phyloP scores from a whole-genome alignment of 495 filamentous ascomycete species.

The Aspergillus coremiiformis region DNA sequence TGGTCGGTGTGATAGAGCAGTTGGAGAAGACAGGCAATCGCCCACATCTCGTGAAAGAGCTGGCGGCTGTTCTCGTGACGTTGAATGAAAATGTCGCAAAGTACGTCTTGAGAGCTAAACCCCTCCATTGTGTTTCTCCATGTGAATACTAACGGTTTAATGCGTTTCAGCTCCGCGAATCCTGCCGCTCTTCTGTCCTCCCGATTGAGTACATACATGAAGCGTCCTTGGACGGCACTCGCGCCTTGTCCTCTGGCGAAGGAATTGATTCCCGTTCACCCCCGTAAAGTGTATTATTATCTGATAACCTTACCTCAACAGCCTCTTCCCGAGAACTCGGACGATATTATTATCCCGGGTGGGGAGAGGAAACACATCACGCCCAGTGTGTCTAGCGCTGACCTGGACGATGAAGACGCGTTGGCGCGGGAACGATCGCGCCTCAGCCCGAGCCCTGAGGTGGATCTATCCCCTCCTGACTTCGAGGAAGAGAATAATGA shows the following conservation, averaged over 20 bases:
- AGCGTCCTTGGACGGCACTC: constrained; percentile 75
- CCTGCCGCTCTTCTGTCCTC: constrained; percentile 92
- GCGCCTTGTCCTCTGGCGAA: constrained; percentile 85
- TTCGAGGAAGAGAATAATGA: constrained; percentile 68
- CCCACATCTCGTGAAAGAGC: constrained; percentile 89
- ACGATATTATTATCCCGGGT: constrained; percentile 38
- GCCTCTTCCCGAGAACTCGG: constrained; percentile 67
- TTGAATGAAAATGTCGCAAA: constrained; percentile 81
- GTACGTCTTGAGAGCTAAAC: constrained; percentile 47
- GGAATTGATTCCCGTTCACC: constrained; percentile 85
- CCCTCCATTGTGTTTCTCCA: neutral
- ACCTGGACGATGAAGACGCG: constrained; percentile 61
- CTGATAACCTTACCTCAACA: constrained; percentile 78
- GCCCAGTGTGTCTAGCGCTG: constrained; percentile 73
- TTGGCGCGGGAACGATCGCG: constrained; percentile 65
- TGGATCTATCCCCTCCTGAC: constrained; percentile 83
- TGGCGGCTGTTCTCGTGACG: constrained; percentile 70
- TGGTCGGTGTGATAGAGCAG: constrained; percentile 84
- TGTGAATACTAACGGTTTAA: constrained; percentile 26
- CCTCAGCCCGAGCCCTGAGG: constrained; percentile 82
- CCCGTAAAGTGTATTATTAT: constrained; percentile 92
- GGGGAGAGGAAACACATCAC: constrained; percentile 56
- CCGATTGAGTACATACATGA: constrained; percentile 78
- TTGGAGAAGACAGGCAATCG: constrained; percentile 87
- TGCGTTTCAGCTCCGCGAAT: constrained; percentile 71